A percentile compares a stretch with the other conserved stretches of the same genome.
Conservation (phyloP, 257 asterid genomes). For the Galeopsis tetrahit region DNA sequence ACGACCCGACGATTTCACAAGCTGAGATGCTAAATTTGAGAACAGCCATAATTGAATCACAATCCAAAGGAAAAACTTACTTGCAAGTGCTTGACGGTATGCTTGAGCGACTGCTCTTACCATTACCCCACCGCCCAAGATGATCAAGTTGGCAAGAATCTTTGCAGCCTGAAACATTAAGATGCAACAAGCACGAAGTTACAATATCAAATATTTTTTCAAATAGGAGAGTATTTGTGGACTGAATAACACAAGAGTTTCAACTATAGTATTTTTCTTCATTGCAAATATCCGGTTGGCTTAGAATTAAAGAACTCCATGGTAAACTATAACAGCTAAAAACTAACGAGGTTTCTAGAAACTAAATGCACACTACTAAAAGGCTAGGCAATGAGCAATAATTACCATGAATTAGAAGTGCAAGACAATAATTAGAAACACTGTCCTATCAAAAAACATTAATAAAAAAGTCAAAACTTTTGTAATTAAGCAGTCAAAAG, state of each 20-base stretch:
- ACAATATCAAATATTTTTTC: neutral
- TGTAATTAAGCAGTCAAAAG: neutral
- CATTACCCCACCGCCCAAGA: conserved; percentile 70
- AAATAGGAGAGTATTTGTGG: neutral
- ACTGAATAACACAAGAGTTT: neutral
- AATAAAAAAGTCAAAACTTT: no score
- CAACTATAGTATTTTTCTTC: neutral
- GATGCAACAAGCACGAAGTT: conserved; percentile 20
- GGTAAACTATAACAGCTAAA: neutral
- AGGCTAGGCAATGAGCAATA: neutral
- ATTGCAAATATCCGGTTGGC: neutral
- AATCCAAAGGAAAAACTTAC: conserved; percentile 42
- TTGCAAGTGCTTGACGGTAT: conserved; percentile 76
- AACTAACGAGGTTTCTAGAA: neutral
- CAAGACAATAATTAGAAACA: neutral
- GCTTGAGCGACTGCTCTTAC: conserved; percentile 70
- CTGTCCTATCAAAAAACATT: neutral
- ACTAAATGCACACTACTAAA: neutral
- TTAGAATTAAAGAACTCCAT: neutral
- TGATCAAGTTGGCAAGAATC: conserved; percentile 63
- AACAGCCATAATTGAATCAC: conserved; percentile 4
- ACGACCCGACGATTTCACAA: neutral
- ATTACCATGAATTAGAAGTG: neutral
- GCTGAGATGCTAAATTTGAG: neutral
- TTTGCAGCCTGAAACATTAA: conserved; percentile 55